Evolutionary conservation across 192 early-diverging fungal genomes (phyloP).

Genomic region (Backusella psychrophila): DNA sequence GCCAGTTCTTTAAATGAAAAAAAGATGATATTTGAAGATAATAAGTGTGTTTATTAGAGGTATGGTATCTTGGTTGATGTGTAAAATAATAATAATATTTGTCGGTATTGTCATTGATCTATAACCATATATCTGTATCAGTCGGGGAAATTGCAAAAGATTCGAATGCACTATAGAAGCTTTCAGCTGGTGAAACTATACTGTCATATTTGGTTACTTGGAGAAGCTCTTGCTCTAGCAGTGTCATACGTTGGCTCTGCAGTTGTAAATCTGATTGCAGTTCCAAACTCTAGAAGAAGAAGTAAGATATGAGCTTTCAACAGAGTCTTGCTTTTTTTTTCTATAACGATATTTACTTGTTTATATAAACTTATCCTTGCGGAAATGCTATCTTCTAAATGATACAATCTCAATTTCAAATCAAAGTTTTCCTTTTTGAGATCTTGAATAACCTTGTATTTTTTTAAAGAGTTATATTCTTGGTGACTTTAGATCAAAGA

Average conservation of each 20-base stretch:
- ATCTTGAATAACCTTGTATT: slow-evolving; percentile 1
- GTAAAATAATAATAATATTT: background rate
- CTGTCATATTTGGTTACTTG: background rate
- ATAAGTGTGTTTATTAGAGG: no score
- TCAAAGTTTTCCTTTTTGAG: slow-evolving; percentile 25
- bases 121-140: background rate
- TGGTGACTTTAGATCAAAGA: background rate
- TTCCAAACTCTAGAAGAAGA: background rate
- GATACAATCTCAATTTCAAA: slow-evolving; percentile 16
- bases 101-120: background rate
- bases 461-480: background rate
- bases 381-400: slow-evolving; percentile 9
- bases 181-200: background rate
- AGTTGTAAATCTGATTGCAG: background rate
- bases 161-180: background rate
- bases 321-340: background rate
- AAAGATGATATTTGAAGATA: no score
- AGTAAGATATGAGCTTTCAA: background rate
- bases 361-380: background rate
- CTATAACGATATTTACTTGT: background rate
- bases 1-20: no score
- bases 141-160: background rate
- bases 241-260: background rate
- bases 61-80: background rate
- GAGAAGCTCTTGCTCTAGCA: background rate